These are phyloP conservation scores for Hydrangea macrophylla DNA, from an alignment of 148 eudicot species.

Conservation along the genomic window DNA sequence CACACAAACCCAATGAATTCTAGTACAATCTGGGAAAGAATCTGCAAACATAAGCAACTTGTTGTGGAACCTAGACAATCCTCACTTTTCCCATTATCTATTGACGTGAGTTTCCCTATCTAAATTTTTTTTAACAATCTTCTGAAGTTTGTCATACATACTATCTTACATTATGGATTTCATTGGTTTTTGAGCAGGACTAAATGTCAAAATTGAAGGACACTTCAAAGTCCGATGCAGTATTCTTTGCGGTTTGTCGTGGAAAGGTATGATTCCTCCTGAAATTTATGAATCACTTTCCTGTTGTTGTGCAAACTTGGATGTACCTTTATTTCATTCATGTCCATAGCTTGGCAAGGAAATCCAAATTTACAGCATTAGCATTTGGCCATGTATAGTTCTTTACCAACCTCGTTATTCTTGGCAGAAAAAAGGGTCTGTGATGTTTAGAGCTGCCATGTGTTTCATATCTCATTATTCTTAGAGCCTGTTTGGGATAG, in stretches of 20 bases:
- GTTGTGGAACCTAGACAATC: constrained; percentile 98
- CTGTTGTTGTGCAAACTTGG: neutral
- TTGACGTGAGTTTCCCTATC: constrained; percentile 52
- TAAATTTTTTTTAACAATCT: neutral
- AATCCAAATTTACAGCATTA: neutral
- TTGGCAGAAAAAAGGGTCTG: too few species aligned
- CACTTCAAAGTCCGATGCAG: constrained; percentile 73
- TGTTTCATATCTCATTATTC: too few species aligned
- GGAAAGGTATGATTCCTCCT: constrained; percentile 70
- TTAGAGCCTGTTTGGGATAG: too few species aligned
- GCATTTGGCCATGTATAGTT: neutral
- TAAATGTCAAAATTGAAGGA: constrained; percentile 79
- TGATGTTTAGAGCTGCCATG: too few species aligned
- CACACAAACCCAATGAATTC: constrained; percentile 45
- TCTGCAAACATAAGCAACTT: constrained; percentile 88
- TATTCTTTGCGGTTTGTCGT: constrained; percentile 98
- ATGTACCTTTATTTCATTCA: too few species aligned
- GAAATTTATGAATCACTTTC: neutral
- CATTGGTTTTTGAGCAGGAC: constrained; percentile 52
- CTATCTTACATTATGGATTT: constrained; percentile 15
- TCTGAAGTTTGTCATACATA: constrained; percentile 3
- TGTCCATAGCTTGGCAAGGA: neutral
- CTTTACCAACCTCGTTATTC: neutral
- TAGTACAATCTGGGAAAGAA: constrained; percentile 91
- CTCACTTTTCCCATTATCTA: constrained; percentile 75